These are phyloP conservation scores for Colletotrichum abscissum DNA, from an alignment of 2,329 filamentous ascomycete species.

Conservation along the genomic window DNA sequence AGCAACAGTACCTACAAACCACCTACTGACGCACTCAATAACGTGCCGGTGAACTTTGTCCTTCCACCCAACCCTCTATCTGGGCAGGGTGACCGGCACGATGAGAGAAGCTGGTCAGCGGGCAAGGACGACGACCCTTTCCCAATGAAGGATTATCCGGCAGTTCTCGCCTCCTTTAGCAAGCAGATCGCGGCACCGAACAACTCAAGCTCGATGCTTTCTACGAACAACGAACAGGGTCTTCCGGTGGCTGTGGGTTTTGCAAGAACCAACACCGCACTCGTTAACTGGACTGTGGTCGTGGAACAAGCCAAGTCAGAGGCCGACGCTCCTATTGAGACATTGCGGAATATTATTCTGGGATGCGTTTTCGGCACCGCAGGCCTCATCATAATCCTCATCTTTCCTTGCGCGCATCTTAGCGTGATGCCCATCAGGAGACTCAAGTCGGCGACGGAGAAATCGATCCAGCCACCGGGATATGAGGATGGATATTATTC, in stretches of 20 bases:
- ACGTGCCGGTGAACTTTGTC: constrained; percentile 66
- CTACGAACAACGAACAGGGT: constrained; percentile 79
- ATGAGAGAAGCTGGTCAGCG: constrained; percentile 53
- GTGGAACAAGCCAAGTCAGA: constrained; percentile 81
- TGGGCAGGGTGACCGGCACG: constrained; percentile 60
- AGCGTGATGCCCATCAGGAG: constrained; percentile 84
- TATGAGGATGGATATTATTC: constrained; percentile 59
- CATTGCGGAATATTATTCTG: constrained; percentile 82
- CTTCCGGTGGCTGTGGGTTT: constrained; percentile 82
- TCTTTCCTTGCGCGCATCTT: constrained; percentile 84
- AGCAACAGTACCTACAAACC: constrained; percentile 60
- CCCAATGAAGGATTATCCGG: constrained; percentile 69
- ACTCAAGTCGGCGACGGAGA: constrained; percentile 79
- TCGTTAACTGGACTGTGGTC: constrained; percentile 86
- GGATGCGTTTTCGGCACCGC: constrained; percentile 88
- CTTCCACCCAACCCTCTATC: constrained; percentile 62
- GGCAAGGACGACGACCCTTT: constrained; percentile 62
- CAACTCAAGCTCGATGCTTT: constrained; percentile 76
- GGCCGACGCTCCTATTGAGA: constrained; percentile 79
- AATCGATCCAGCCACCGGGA: constrained; percentile 75
- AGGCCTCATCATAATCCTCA: constrained; percentile 76
- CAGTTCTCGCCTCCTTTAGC: constrained; percentile 70
- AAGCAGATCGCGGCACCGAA: constrained; percentile 62
- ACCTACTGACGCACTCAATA: constrained; percentile 49
- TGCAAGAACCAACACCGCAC: constrained; percentile 72